Conservation (phyloP, 768 basidiomycete genomes). For the Naganishia friedmannii region DNA sequence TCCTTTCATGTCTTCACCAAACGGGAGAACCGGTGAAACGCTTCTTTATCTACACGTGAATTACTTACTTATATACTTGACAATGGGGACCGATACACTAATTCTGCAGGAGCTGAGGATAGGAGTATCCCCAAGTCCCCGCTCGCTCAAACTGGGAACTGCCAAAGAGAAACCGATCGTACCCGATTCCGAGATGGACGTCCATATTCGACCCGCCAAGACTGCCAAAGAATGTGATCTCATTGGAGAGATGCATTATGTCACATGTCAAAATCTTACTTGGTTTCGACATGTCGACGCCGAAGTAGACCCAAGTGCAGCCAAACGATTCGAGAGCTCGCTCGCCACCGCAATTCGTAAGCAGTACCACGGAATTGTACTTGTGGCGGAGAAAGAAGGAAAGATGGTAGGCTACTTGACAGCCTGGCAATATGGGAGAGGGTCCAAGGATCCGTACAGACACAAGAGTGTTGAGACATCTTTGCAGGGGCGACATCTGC, state of each 20-base stretch:
- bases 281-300: background rate
- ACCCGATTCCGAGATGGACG: background rate
- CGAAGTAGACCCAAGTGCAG: background rate
- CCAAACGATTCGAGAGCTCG: background rate
- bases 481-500: background rate
- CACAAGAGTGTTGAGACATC: background rate
- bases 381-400: background rate
- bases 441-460: background rate
- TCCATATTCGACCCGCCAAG: slow-evolving; percentile 2
- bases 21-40: background rate
- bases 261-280: background rate
- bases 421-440: background rate
- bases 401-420: slow-evolving; percentile 8
- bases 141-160: background rate
- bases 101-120: background rate
- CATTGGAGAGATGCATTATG: slow-evolving; percentile 6
- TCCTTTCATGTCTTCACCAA: background rate
- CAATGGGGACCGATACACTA: background rate
- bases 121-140: background rate
- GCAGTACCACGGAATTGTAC: slow-evolving; percentile 13
- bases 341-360: slow-evolving; percentile 1
- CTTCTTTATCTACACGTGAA: background rate
- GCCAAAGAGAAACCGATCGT: background rate
- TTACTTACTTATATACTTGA: background rate
- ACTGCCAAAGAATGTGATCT: background rate